Evolutionary conservation across 352 stramenopile genomes (phyloP).

Genomic region (Globisporangium irregulare): DNA sequence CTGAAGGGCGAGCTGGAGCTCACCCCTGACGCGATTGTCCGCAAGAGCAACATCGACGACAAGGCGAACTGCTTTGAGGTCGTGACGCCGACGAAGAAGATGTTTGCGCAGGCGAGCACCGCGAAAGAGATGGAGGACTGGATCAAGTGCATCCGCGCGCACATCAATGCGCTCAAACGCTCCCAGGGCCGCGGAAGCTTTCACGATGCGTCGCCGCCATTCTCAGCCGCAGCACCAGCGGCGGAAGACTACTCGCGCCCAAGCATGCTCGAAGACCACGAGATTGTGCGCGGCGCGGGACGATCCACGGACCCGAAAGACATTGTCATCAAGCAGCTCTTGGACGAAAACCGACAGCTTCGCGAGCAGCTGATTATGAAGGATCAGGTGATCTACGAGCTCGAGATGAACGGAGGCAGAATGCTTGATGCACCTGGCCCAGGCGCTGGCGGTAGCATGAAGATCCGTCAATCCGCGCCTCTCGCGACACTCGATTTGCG

Average conservation of each 20-base stretch:
- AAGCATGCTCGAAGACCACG: constrained; percentile 80
- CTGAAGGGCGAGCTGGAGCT: constrained; percentile 82
- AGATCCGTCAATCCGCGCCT: constrained; percentile 52
- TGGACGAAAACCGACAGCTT: constrained; percentile 79
- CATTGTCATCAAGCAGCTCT: constrained; percentile 82
- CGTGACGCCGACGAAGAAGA: constrained; percentile 76
- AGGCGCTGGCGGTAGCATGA: constrained; percentile 14
- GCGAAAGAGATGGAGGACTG: constrained; percentile 85
- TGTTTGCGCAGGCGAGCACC: constrained; percentile 83
- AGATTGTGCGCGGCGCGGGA: constrained; percentile 78
- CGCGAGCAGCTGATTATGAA: constrained; percentile 78
- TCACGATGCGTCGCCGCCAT: constrained; percentile 44
- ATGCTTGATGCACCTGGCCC: constrained; percentile 24
- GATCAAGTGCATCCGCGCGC: constrained; percentile 80
- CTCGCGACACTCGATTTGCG: constrained; percentile 83
- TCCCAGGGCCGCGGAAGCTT: constrained; percentile 48
- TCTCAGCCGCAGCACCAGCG: constrained; percentile 23
- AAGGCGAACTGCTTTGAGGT: constrained; percentile 88
- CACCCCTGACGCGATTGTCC: constrained; percentile 72
- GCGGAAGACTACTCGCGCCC: constrained; percentile 78
- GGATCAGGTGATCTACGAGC: constrained; percentile 81
- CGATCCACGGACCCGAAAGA: constrained; percentile 84
- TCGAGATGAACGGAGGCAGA: constrained; percentile 68
- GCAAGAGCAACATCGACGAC: constrained; percentile 85
- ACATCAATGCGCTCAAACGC: constrained; percentile 76